phyloP scores from a whole-genome alignment of 305 asterid genomes.

The Ilex paraguariensis region DNA sequence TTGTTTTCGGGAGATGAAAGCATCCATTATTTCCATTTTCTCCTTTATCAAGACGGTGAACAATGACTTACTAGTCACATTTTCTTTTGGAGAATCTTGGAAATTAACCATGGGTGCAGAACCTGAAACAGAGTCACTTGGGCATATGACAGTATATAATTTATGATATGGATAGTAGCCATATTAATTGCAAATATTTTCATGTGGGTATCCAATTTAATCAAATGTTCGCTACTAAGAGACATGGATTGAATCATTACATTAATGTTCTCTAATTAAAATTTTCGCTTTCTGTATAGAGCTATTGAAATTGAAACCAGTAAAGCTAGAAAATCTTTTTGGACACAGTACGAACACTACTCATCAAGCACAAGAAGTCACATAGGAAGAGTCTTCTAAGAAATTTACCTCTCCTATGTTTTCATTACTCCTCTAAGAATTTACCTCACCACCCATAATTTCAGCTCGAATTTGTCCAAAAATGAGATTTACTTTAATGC shows the following conservation, averaged over 20 bases:
- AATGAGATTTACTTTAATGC: no score
- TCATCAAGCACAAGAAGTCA: no score
- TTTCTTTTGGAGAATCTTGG: conserved; percentile 27
- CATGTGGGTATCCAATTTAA: neutral
- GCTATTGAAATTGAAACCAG: no score
- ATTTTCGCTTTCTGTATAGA: no score
- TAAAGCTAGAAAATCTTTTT: neutral
- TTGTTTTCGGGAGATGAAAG: neutral
- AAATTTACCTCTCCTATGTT: no score
- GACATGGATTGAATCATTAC: no score
- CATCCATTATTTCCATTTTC: neutral
- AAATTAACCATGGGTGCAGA: conserved; percentile 60
- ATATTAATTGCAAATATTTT: neutral
- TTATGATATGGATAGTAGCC: neutral
- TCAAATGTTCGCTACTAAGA: neutral
- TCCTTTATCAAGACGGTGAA: neutral
- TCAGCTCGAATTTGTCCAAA: no score
- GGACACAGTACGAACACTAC: neutral
- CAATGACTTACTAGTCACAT: conserved; percentile 5
- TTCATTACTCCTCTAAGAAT: no score
- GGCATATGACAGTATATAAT: conserved; percentile 11
- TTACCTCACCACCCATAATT: no score
- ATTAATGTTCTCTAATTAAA: no score
- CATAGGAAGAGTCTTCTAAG: no score
- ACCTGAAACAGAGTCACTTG: conserved; percentile 18